Evolutionary conservation across 2,329 filamentous ascomycete species (phyloP).

Genomic region (Biscogniauxia sp.): DNA sequence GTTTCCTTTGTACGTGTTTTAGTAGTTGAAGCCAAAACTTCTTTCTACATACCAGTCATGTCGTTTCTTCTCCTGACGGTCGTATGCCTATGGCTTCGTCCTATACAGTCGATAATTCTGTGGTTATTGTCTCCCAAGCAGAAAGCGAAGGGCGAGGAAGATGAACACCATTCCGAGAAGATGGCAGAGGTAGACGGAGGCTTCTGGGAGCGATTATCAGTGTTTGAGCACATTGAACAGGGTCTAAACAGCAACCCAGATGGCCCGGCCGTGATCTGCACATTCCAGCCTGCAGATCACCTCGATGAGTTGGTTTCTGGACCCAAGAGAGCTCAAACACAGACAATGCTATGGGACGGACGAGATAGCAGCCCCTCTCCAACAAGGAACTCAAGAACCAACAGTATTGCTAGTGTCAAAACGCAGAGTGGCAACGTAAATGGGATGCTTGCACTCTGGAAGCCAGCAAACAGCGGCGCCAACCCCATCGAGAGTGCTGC

Average conservation of each 20-base stretch:
- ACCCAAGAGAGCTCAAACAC: background rate
- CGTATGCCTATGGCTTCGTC: background rate
- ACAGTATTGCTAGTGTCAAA: background rate
- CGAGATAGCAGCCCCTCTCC: background rate
- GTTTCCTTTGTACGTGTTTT: background rate
- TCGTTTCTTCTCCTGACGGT: background rate
- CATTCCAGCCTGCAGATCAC: background rate
- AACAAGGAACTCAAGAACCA: background rate
- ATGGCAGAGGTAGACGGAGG: background rate
- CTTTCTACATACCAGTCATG: background rate
- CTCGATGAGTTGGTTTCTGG: background rate
- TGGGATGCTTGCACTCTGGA: background rate
- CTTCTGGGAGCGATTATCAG: background rate
- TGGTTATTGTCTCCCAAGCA: background rate
- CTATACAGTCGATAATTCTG: background rate
- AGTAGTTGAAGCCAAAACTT: background rate
- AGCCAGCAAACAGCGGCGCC: background rate
- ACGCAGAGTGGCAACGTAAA: background rate
- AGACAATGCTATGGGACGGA: background rate
- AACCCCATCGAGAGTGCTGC: background rate
- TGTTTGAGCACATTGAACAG: background rate
- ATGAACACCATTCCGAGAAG: background rate
- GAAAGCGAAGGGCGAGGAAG: background rate
- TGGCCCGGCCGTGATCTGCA: background rate
- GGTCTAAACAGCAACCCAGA: background rate